These are phyloP conservation scores for Nakataea oryzae DNA, from an alignment of 2,329 filamentous ascomycete genomes.

Conservation along the genomic window DNA sequence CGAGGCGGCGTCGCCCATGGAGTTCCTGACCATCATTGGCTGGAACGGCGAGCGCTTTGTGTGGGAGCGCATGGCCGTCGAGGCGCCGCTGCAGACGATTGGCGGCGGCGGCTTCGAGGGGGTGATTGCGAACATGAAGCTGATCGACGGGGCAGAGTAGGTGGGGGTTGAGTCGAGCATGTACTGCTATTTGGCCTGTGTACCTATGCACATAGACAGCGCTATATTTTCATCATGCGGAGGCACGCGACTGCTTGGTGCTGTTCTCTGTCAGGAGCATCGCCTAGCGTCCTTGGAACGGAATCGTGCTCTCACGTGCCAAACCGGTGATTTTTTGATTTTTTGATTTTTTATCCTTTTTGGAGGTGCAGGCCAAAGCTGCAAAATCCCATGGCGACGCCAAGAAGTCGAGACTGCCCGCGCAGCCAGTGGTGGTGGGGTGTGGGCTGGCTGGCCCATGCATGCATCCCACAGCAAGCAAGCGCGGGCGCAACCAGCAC, in stretches of 20 bases:
- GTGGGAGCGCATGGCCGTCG: slow-evolving; percentile 31
- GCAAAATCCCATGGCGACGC: no score
- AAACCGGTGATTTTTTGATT: no score
- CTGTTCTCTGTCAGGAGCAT: no score
- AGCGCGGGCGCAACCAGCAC: not conserved
- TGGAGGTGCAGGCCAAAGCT: not conserved
- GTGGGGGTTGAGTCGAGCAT: not conserved
- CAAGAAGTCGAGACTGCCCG: not conserved
- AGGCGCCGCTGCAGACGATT: slow-evolving; percentile 29
- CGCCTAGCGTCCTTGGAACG: no score
- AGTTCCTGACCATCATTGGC: slow-evolving; percentile 30
- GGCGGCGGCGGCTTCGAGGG: slow-evolving; percentile 21
- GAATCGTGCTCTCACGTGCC: no score
- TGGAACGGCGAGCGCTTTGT: slow-evolving; percentile 28
- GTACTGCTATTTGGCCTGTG: not conserved
- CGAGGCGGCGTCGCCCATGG: slow-evolving; percentile 15
- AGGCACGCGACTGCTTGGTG: no score
- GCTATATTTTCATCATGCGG: no score
- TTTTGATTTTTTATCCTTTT: not conserved
- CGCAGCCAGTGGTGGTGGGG: not conserved
- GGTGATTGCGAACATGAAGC: slow-evolving; percentile 16
- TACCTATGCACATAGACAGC: no score
- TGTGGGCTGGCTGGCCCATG: not conserved
- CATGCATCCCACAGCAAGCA: no score
- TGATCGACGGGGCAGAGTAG: slow-evolving; percentile 6